Evolutionary conservation across 2,329 filamentous ascomycete genomes (phyloP).

Genomic region (Phialemoniopsis sp.): DNA sequence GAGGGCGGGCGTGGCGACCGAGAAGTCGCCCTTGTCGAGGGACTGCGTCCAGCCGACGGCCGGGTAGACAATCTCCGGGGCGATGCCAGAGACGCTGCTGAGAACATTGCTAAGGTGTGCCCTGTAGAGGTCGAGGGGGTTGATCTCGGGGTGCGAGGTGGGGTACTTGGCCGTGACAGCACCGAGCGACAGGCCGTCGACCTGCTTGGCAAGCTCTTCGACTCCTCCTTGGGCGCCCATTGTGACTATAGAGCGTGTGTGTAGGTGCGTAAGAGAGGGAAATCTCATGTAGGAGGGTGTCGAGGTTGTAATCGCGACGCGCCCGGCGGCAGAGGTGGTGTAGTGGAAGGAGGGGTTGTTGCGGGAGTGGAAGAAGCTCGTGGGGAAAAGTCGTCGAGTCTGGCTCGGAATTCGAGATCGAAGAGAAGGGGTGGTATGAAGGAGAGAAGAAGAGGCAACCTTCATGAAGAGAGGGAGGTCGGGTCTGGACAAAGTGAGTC

Average conservation of each 20-base stretch:
- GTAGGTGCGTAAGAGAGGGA: conserved; percentile 4
- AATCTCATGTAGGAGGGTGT: neutral
- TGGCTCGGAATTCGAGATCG: conserved; percentile 1
- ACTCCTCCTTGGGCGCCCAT: conserved; percentile 18
- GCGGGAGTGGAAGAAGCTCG: conserved; percentile 1
- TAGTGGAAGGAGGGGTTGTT: conserved; percentile 4
- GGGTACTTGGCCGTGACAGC: conserved; percentile 40
- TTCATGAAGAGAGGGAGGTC: conserved; percentile 8
- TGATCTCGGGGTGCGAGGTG: conserved; percentile 61
- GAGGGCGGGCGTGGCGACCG: conserved; percentile 75
- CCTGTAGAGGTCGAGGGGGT: conserved; percentile 77
- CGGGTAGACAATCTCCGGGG: conserved; percentile 66
- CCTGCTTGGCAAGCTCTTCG: conserved; percentile 25
- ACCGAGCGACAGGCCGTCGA: conserved; percentile 27
- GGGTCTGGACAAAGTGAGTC: neutral
- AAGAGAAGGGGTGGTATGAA: conserved; percentile 5
- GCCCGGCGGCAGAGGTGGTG: neutral
- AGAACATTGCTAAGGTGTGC: conserved; percentile 70
- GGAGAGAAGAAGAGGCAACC: conserved; percentile 2
- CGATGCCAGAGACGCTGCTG: conserved; percentile 65
- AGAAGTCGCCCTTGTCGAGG: conserved; percentile 78
- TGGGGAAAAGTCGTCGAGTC: conserved; percentile 9
- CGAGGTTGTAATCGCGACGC: no score
- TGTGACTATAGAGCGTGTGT: conserved; percentile 8
- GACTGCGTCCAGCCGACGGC: conserved; percentile 74